These are phyloP conservation scores for Solanum piurae DNA, from an alignment of 257 asterid genomes.

Conservation along the genomic window DNA sequence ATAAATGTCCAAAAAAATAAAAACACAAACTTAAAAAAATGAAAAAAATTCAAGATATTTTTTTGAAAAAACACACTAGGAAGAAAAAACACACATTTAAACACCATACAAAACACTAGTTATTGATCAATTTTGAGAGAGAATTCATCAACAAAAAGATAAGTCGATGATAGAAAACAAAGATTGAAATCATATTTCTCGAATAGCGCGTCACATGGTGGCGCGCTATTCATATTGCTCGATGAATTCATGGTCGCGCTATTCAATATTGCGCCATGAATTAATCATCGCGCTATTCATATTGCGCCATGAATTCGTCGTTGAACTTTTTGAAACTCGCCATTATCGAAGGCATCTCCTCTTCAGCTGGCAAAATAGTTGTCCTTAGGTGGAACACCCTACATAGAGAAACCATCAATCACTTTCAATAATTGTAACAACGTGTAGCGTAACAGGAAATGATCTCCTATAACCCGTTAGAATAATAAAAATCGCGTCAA, in stretches of 20 bases:
- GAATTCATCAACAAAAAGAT: background rate
- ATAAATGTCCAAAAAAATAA: no score
- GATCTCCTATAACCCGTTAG: background rate
- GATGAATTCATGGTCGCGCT: constrained; percentile 1
- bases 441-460: background rate
- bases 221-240: background rate
- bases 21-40: no score
- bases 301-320: constrained; percentile 80
- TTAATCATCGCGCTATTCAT: constrained; percentile 36
- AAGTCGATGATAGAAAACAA: background rate
- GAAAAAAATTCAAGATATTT: no score
- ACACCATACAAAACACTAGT: background rate
- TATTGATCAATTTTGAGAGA: background rate
- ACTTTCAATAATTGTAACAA: background rate
- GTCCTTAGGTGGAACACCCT: constrained; percentile 98
- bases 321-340: constrained; percentile 85
- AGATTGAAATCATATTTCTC: background rate
- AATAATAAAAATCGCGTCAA: background rate
- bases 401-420: background rate
- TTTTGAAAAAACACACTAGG: no score
- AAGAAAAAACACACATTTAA: background rate
- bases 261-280: constrained; percentile 84
- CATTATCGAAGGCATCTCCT: constrained; percentile 91
- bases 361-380: constrained; percentile 92
- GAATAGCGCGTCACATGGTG: background rate